Evolutionary conservation across 176 grass and related monocot genomes (phyloP), one percentile per base, ranked within the genome.

Genomic region (Lolium multiflorum): DNA sequence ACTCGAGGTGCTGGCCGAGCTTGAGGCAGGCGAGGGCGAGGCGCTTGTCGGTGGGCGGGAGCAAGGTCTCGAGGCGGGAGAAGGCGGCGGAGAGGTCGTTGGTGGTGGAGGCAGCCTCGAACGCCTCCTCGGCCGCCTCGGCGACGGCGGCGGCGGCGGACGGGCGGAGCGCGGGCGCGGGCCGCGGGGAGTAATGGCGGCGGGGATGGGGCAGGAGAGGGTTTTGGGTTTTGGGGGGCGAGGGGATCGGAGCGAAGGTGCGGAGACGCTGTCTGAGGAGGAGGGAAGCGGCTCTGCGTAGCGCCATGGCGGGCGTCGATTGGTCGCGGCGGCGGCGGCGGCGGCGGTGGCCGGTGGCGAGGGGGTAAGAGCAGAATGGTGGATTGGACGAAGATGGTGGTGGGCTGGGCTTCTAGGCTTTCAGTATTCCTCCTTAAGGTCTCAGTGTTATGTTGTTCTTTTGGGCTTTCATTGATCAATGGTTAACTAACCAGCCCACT

Each of bases 21-120:
- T 98, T 98, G 62, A 98, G 78, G 88, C 96, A 98, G 74, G 96
- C 96, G 31, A 98, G 90, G 7, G 90, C 93, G n/a, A 98, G 96
- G 62, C 83, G 86, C 66, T 51, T 77, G 88, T 96, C 90, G 69
- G 64, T 56, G n/a, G 93, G 81, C 12, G 91, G 78, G 18, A 98
- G 76, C 48, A 79, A 43, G 21, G 71, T 38, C 78, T 98, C 90
- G 15, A 98, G 81, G 75, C 87, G 78, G 46, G 85, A 76, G 86
- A 98, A 96, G 49, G 92, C 81, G 3, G 82, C 48, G 14, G 91
- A 35, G 57, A 98, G 81, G 9, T 96, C 96, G 7, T 84, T 84
- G 11, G 92, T 91, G 3, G 86, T 87, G 73, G 84, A 88, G 0
- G 93, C 93, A 20, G 75, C 78, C 71, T 98, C 96, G 82, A 98